Conservation (phyloP, 2,329 filamentous ascomycete genomes). For the Coniochaeta hoffmannii region DNA sequence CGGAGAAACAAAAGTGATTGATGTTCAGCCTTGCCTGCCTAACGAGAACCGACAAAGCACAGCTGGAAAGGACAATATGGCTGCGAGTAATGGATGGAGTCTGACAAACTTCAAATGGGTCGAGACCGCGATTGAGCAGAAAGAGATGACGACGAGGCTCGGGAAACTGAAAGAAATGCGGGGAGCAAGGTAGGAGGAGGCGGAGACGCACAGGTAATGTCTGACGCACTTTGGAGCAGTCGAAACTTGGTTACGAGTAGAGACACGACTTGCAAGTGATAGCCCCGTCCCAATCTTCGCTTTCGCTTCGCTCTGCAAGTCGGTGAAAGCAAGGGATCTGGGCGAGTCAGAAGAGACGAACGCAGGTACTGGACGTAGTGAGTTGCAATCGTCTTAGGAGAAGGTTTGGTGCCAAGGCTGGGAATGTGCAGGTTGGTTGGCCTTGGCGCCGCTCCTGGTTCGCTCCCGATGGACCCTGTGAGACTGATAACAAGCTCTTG, state of each 20-base stretch:
- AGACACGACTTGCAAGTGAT: neutral
- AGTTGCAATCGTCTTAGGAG: neutral
- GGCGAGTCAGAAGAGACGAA: neutral
- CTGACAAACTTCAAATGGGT: neutral
- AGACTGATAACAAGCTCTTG: neutral
- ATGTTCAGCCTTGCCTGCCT: constrained; percentile 15
- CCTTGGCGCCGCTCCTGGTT: neutral
- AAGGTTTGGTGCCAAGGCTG: neutral
- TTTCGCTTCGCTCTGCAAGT: neutral
- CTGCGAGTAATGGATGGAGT: neutral
- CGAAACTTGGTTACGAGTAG: neutral
- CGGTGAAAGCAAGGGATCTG: neutral
- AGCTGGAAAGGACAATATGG: neutral
- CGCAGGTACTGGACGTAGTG: neutral
- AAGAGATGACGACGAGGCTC: constrained; percentile 1
- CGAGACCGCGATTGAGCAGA: neutral
- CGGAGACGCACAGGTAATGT: neutral
- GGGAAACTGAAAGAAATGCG: neutral
- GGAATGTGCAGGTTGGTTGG: neutral
- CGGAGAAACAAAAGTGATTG: constrained; percentile 7
- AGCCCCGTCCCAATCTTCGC: neutral
- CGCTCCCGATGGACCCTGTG: neutral
- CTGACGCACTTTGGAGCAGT: neutral
- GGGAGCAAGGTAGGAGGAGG: neutral
- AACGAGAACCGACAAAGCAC: neutral